Base-by-base conservation (phyloP, 2,329 filamentous ascomycete genomes). In the Westerdykella sp. region DNA sequence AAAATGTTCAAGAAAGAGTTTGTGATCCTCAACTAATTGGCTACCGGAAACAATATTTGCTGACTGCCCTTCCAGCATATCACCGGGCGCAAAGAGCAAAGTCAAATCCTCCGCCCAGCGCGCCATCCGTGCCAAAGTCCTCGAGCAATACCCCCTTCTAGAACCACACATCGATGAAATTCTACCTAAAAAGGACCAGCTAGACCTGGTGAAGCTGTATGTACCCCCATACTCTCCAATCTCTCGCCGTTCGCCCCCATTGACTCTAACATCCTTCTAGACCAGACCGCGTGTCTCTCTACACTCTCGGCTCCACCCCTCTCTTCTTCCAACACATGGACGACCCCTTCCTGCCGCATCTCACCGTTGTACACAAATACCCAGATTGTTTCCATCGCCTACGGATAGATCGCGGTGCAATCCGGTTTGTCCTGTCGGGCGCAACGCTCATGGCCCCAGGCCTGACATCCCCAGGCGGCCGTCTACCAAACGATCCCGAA, bases 401-500 rank as follows among this genome's bases (percentile, higher is more conserved):
- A 45, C 84, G 90, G 46, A 95, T 97, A 67, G 93, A 98, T 69
- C 81, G 93, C 39, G 93, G 93, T 49, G 93, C 93, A 5, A 97
- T 98, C 62, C 87, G 93, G 48, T 98, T 98, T 71, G 91, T 98
- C 21, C 79, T 98, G 1, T 87, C 83, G 1, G 93, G 93, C 36
- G 93, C 93, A 1, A 88, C 91, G 12, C 82, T 98, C 50, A 98
- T 98, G 93, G 91, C 89, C 1, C 93, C 93, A 0, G 93, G 93
- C 0, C 69, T 98, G 56, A 98, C 93, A 22, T 88, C 82, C 15
- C 70, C 81, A 0, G 93, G 93, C 0, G 93, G 93, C 0, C 69
- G 86, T 38, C 69, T 98, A 58, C 93, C 93, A 0, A 71, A 79
- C 49, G 67, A 70, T 5, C 53, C 66, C 32, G 44, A 66, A 10